Percentiles rank a stretch among this genome's conserved stretches.
Conservation (phyloP, 495 filamentous ascomycete species). For the Rostrohypoxylon terebratum region DNA sequence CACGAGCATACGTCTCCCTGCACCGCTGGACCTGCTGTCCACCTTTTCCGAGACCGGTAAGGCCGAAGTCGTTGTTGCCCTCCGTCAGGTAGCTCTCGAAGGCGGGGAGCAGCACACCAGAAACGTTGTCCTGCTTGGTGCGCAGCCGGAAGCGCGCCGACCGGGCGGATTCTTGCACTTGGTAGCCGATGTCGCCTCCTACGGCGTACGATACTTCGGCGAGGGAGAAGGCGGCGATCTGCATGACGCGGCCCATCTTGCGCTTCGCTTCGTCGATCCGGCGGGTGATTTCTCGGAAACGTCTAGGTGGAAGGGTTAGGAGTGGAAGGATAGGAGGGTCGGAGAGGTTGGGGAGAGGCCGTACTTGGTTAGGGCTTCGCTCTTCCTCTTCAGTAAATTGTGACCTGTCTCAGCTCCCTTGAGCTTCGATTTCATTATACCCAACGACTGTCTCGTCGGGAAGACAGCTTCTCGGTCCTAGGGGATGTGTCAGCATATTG, state of each 20-base stretch:
- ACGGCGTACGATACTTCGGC: constrained; percentile 98
- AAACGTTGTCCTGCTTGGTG: constrained; percentile 98
- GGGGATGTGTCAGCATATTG: constrained; percentile 20
- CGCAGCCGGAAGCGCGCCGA: constrained; percentile 90
- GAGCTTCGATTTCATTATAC: constrained; percentile 97
- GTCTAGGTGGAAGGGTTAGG: constrained; percentile 62
- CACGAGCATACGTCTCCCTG: constrained; percentile 95
- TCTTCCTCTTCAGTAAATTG: constrained; percentile 89
- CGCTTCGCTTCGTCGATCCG: constrained; percentile 99
- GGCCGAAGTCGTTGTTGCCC: constrained; percentile 92
- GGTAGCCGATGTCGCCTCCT: constrained; percentile 94
- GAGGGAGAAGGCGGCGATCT: constrained; percentile 96
- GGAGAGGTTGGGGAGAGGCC: constrained; percentile 29
- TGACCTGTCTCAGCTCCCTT: constrained; percentile 95
- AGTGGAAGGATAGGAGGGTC: neutral
- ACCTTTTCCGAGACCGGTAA: constrained; percentile 96
- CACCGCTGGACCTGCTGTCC: constrained; percentile 96
- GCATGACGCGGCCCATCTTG: constrained; percentile 99
- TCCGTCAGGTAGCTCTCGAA: constrained; percentile 91
- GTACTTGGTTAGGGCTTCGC: constrained; percentile 90
- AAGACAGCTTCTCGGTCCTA: constrained; percentile 95
- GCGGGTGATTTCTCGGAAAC: constrained; percentile 94
- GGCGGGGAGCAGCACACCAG: constrained; percentile 89
- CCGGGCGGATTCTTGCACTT: constrained; percentile 96
- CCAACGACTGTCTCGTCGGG: constrained; percentile 95